Evolutionary conservation across 306 rosid species (phyloP).

Genomic region (Prosopis cineraria): DNA sequence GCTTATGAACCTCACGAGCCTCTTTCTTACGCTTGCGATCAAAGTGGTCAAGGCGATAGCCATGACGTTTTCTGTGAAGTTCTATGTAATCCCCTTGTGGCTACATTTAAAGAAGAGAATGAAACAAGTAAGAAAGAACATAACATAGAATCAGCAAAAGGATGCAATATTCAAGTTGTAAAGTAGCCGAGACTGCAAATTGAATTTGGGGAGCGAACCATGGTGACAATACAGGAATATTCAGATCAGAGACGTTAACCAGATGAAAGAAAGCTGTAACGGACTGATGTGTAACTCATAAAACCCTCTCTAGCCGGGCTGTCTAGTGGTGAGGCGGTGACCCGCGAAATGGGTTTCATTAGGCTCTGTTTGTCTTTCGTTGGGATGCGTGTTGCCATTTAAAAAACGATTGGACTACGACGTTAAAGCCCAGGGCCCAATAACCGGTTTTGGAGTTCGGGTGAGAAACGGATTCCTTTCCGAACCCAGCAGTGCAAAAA

Average conservation of each 20-base stretch:
- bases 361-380: too few relatives aligned
- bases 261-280: too few relatives aligned
- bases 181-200: not conserved
- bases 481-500: not conserved
- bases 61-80: slow-evolving; percentile 83
- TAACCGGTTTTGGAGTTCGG: not conserved
- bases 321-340: not conserved
- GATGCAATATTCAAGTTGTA: not conserved
- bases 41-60: slow-evolving; percentile 77
- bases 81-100: slow-evolving; percentile 99
- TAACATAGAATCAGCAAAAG: not conserved
- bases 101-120: slow-evolving; percentile 34
- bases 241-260: slow-evolving; percentile 1
- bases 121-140: not conserved
- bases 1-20: slow-evolving; percentile 87
- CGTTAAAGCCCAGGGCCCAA: not conserved
- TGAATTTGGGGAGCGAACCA: slow-evolving; percentile 34
- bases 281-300: not conserved
- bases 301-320: slow-evolving; percentile 5
- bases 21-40: slow-evolving; percentile 94
- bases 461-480: not conserved
- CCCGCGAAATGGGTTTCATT: too few relatives aligned
- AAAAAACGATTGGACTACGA: too few relatives aligned
- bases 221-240: slow-evolving; percentile 2
- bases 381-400: not conserved